A percentile compares a stretch with the other conserved stretches of the same genome.
Evolutionary conservation across 257 asterid species (phyloP).

Genomic region (Solanum bukasovii): DNA sequence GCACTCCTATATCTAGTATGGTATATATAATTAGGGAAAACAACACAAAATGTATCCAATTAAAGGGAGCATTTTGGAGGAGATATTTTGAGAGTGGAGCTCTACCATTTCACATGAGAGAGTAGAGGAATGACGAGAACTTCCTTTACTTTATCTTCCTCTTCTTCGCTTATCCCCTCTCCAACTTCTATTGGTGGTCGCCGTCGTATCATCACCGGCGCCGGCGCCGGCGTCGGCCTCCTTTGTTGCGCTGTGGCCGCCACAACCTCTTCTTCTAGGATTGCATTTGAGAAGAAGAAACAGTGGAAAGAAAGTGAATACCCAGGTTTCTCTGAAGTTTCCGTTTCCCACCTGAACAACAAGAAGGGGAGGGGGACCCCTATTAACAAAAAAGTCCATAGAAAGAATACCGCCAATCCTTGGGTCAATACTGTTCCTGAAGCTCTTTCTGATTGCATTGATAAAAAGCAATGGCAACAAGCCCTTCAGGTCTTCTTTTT

Average conservation of each 20-base stretch:
- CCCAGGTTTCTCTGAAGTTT: constrained; percentile 38
- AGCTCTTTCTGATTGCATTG: constrained; percentile 27
- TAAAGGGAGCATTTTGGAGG: neutral
- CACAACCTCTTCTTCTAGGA: constrained; percentile 6
- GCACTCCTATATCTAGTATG: too few relatives aligned
- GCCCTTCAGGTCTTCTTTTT: neutral
- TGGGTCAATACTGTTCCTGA: constrained; percentile 81
- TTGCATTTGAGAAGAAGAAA: constrained; percentile 30
- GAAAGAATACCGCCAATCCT: constrained; percentile 36
- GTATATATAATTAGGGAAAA: too few relatives aligned
- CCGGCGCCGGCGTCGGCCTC: constrained; percentile 2
- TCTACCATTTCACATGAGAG: neutral
- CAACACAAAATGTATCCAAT: neutral
- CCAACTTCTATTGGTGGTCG: neutral
- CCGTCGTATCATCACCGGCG: constrained; percentile 4
- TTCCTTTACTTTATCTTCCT: constrained; percentile 31
- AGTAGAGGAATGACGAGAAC: neutral
- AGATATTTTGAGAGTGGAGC: neutral
- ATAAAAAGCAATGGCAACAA: neutral
- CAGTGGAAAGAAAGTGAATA: constrained; percentile 70
- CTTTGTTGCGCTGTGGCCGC: constrained; percentile 11
- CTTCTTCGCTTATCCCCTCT: constrained; percentile 36
- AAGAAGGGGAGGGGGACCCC: constrained; percentile 29
- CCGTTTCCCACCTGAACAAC: constrained; percentile 11
- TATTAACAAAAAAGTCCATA: constrained; percentile 56